phyloP scores from a whole-genome alignment of 164 flowering plant species.

The Aristolochia californica region DNA sequence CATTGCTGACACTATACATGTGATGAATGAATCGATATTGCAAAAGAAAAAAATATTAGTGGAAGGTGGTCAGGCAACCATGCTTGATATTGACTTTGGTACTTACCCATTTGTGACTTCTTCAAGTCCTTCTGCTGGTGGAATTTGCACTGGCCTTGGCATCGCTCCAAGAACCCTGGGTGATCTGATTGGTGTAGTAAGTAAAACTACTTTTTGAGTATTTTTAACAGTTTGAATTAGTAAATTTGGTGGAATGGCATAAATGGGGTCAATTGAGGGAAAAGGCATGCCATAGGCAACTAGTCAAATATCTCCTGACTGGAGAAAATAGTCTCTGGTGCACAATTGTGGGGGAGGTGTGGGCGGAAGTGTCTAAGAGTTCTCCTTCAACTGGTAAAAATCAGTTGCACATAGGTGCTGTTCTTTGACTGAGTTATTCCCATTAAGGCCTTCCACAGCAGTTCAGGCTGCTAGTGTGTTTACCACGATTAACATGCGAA shows the following conservation, averaged over 20 bases:
- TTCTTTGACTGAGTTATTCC: too few relatives aligned
- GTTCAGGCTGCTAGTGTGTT: too few relatives aligned
- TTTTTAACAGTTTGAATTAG: neutral
- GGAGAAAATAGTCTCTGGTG: too few relatives aligned
- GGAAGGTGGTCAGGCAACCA: conserved; percentile 98
- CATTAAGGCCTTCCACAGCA: too few relatives aligned
- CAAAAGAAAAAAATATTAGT: conserved; percentile 74
- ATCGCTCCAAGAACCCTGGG: conserved; percentile 82
- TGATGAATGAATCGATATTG: conserved; percentile 61
- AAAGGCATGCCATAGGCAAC: too few relatives aligned
- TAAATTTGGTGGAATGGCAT: neutral
- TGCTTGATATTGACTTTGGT: conserved; percentile 94
- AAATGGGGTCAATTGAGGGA: too few relatives aligned
- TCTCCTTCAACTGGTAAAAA: too few relatives aligned
- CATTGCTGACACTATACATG: conserved; percentile 73
- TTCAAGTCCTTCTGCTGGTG: conserved; percentile 96
- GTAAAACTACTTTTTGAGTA: conserved; percentile 7
- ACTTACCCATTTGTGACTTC: conserved; percentile 95
- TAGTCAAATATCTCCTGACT: too few relatives aligned
- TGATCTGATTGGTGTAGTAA: conserved; percentile 88
- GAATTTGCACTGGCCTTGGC: conserved; percentile 95
- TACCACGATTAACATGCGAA: too few relatives aligned
- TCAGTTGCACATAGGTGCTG: too few relatives aligned
- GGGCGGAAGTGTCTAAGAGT: too few relatives aligned
- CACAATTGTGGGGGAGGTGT: too few relatives aligned